A percentile compares a stretch with the other conserved stretches of the same genome.
phyloP scores from a whole-genome alignment of 225 moss, liverwort and hornwort species.

The Neckera pumila region DNA sequence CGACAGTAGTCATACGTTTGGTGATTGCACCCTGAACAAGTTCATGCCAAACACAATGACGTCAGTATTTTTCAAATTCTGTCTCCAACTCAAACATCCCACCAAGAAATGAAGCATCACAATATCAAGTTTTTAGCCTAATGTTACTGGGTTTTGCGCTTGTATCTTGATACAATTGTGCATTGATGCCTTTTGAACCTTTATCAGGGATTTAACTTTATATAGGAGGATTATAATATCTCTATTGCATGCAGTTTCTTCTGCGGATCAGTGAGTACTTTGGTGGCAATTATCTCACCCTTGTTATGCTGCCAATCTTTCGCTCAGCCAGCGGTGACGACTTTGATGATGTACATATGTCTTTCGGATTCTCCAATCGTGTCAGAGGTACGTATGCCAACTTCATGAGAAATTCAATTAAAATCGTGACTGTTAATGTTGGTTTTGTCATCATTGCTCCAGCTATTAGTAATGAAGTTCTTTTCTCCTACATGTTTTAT shows the following conservation, averaged over 20 bases:
- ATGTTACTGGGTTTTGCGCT: neutral
- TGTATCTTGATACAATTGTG: neutral
- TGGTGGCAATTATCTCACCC: conserved; percentile 56
- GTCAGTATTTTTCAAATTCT: neutral
- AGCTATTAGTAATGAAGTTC: neutral
- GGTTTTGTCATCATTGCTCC: neutral
- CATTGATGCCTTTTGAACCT: neutral
- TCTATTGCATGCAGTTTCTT: conserved; percentile 42
- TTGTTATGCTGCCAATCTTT: conserved; percentile 77
- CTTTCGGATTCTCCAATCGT: conserved; percentile 60
- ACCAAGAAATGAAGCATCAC: neutral
- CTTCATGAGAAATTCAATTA: neutral
- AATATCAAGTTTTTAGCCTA: neutral
- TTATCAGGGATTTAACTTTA: neutral
- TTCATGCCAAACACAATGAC: neutral
- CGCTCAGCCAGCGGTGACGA: conserved; percentile 83
- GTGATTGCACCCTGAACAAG: neutral
- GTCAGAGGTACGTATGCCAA: conserved; percentile 48
- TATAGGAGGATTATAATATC: neutral
- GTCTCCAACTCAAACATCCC: neutral
- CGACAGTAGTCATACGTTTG: neutral
- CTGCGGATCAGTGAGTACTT: conserved; percentile 64
- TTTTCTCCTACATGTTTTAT: neutral
- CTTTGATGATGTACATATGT: conserved; percentile 63
- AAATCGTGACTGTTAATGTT: neutral